Percentiles rank a stretch among this genome's conserved stretches.
These are phyloP conservation scores for Auriscalpium orientale DNA, from an alignment of 768 basidiomycete species.

Conservation along the genomic window DNA sequence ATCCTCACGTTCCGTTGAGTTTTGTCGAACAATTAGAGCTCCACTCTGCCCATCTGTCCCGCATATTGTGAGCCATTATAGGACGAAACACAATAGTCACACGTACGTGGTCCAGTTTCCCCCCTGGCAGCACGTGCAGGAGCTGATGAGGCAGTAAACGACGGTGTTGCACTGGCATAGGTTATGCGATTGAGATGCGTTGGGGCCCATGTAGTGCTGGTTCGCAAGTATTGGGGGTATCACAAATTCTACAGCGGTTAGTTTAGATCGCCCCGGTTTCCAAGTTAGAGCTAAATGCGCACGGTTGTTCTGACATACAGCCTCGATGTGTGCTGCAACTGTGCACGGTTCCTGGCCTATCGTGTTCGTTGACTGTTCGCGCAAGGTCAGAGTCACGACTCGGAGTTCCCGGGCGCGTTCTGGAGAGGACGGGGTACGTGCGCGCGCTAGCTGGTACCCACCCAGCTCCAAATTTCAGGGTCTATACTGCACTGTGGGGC, in stretches of 20 bases:
- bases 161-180: slow-evolving; percentile 6
- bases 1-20: not conserved
- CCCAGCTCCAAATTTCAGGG: too few relatives aligned
- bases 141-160: slow-evolving; percentile 1
- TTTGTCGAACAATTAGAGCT: not conserved
- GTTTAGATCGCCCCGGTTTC: not conserved
- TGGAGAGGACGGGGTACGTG: too few relatives aligned
- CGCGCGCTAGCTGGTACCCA: too few relatives aligned
- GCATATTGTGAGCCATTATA: not conserved
- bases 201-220: slow-evolving; percentile 3
- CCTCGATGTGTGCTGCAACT: slow-evolving; percentile 1
- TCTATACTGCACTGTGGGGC: too few relatives aligned
- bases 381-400: too few relatives aligned
- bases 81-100: not conserved
- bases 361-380: slow-evolving; percentile 3
- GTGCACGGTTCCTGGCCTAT: slow-evolving; percentile 3
- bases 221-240: not conserved
- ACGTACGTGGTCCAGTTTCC: slow-evolving; percentile 3
- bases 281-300: not conserved
- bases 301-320: not conserved
- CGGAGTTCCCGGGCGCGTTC: too few relatives aligned
- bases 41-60: slow-evolving; percentile 1
- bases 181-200: not conserved
- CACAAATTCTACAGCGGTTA: not conserved
- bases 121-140: slow-evolving; percentile 4